Percentiles rank a stretch among this genome's conserved stretches.
These are phyloP conservation scores for Melanopsichium pennsylvanicum DNA, from an alignment of 1,284 basidiomycete species.

Conservation along the genomic window DNA sequence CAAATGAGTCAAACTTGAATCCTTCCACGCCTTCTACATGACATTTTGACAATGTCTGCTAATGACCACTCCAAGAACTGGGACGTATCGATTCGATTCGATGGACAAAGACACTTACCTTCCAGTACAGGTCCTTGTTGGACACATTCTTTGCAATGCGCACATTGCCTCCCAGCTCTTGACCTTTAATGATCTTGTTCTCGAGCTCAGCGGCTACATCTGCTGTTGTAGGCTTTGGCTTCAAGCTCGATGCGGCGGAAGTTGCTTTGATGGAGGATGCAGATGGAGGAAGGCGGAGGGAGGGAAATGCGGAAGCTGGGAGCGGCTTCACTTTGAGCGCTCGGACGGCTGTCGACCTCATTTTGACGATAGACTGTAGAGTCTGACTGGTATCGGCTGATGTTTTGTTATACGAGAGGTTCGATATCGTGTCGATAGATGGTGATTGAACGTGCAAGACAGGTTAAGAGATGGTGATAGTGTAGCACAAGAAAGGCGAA, in stretches of 20 bases:
- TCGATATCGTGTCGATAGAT: too few species aligned
- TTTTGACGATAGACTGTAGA: too few species aligned
- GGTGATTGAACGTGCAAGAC: too few species aligned
- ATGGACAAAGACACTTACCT: conserved; percentile 27
- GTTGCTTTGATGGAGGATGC: conserved; percentile 2
- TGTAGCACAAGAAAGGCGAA: background rate
- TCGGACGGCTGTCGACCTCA: conserved; percentile 22
- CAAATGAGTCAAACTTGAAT: background rate
- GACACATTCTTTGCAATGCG: conserved; percentile 35
- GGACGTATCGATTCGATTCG: too few species aligned
- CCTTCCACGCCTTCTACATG: too few species aligned
- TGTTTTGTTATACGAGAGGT: too few species aligned
- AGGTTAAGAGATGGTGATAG: background rate
- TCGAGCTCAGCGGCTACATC: conserved; percentile 35
- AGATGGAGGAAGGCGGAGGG: conserved; percentile 26
- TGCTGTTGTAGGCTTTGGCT: background rate
- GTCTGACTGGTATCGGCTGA: too few species aligned
- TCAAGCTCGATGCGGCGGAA: conserved; percentile 1
- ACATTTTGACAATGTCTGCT: too few species aligned
- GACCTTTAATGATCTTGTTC: conserved; percentile 11
- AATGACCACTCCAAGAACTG: too few species aligned
- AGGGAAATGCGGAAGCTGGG: conserved; percentile 24
- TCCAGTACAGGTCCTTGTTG: conserved; percentile 51
- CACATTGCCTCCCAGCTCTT: conserved; percentile 40
- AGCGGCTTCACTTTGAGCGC: conserved; percentile 40